These are phyloP conservation scores for Cucurbita argyrosperma DNA, from an alignment of 306 rosid species.

Conservation along the genomic window DNA sequence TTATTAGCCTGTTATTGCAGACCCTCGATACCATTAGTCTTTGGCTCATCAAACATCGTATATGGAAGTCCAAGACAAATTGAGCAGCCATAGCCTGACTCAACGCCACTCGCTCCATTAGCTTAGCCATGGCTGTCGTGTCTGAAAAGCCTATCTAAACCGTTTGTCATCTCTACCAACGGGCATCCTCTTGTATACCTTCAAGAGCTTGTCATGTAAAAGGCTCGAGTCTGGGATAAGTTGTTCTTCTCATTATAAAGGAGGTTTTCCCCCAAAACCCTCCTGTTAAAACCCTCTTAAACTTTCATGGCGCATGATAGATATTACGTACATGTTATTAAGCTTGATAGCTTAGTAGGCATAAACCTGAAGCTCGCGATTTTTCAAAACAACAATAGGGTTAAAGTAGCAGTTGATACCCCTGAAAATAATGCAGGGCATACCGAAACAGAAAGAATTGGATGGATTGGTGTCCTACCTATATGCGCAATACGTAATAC, in stretches of 20 bases:
- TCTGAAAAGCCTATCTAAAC: slow-evolving; percentile 57
- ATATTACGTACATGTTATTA: slow-evolving; percentile 46
- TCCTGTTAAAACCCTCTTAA: slow-evolving; percentile 72
- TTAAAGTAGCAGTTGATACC: slow-evolving; percentile 68
- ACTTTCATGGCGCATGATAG: slow-evolving; percentile 65
- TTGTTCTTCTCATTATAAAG: slow-evolving; percentile 73
- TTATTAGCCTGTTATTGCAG: slow-evolving; percentile 10
- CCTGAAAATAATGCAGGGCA: slow-evolving; percentile 91
- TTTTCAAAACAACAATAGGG: slow-evolving; percentile 70
- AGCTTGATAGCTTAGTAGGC: slow-evolving; percentile 42
- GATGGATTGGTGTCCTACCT: too few relatives aligned
- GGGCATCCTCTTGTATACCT: slow-evolving; percentile 62
- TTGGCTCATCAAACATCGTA: slow-evolving; percentile 93
- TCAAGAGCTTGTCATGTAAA: slow-evolving; percentile 87
- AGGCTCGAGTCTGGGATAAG: slow-evolving; percentile 87
- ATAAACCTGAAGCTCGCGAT: slow-evolving; percentile 76
- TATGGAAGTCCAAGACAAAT: slow-evolving; percentile 83
- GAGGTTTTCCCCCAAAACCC: slow-evolving; percentile 97
- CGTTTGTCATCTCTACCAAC: slow-evolving; percentile 56
- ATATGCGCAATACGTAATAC: too few relatives aligned
- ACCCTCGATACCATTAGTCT: slow-evolving; percentile 91
- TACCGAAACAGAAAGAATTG: slow-evolving; percentile 90
- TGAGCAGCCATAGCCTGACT: slow-evolving; percentile 91
- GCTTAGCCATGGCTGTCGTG: slow-evolving; percentile 52
- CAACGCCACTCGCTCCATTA: slow-evolving; percentile 68